These are phyloP conservation scores for Pythium folliculosum DNA, from an alignment of 352 stramenopile genomes.

Conservation along the genomic window DNA sequence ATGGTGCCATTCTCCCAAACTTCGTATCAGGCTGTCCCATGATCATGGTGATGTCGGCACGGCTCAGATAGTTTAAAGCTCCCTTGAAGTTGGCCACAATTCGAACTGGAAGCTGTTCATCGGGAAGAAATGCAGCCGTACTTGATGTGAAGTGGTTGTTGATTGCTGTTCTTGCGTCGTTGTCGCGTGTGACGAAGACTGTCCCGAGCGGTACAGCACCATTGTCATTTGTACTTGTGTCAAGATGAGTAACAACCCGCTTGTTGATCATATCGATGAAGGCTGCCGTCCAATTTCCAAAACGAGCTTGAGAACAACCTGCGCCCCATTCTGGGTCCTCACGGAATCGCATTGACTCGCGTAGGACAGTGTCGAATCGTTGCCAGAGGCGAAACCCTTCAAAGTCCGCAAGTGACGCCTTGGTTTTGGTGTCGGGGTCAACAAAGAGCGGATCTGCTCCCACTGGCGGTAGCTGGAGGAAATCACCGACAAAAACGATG, in stretches of 20 bases:
- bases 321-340: constrained; percentile 29
- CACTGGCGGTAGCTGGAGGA: constrained; percentile 10
- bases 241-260: background rate
- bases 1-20: constrained; percentile 25
- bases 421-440: background rate
- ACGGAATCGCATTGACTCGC: constrained; percentile 26
- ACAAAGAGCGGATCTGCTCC: background rate
- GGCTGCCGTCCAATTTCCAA: constrained; percentile 1
- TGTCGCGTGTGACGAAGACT: constrained; percentile 19
- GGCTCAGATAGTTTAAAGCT: constrained; percentile 14
- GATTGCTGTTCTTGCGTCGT: constrained; percentile 10
- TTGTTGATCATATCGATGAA: constrained; percentile 10
- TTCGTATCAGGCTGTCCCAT: constrained; percentile 18
- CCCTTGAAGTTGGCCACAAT: constrained; percentile 24
- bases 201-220: background rate
- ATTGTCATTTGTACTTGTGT: background rate
- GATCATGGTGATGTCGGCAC: constrained; percentile 3
- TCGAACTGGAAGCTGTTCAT: constrained; percentile 1
- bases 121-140: background rate
- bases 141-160: constrained; percentile 15
- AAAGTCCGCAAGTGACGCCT: constrained; percentile 1
- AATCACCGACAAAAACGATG: constrained; percentile 4
- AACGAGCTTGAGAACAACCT: constrained; percentile 25
- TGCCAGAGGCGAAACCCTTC: constrained; percentile 14
- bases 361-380: constrained; percentile 1